These are phyloP conservation scores for Fusarium lateritium DNA, from an alignment of 2,329 filamentous ascomycete genomes.

Conservation along the genomic window DNA sequence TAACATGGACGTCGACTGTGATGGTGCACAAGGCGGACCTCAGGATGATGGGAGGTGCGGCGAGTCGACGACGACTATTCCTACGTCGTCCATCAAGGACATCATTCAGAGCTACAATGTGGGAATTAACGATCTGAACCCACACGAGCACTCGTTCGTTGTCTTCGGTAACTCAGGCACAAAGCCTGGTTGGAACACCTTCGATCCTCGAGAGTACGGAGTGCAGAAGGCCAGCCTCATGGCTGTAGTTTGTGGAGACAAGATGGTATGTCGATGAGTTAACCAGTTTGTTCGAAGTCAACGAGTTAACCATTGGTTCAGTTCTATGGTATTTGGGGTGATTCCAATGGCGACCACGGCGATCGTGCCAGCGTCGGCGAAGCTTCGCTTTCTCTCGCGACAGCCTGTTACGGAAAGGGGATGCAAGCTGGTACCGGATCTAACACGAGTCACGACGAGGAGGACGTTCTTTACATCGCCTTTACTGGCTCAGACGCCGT, in stretches of 20 bases:
- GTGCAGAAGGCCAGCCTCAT: constrained; percentile 67
- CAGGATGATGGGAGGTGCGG: constrained; percentile 55
- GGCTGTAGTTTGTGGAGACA: constrained; percentile 66
- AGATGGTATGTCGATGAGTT: constrained; percentile 54
- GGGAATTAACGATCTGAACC: constrained; percentile 59
- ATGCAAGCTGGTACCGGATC: constrained; percentile 58
- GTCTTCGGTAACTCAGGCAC: constrained; percentile 66
- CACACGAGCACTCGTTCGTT: constrained; percentile 67
- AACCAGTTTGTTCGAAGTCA: not conserved
- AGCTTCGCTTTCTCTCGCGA: constrained; percentile 66
- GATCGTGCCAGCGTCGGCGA: constrained; percentile 63
- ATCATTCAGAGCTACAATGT: constrained; percentile 52
- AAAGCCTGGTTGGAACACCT: constrained; percentile 53
- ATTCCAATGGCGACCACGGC: constrained; percentile 67
- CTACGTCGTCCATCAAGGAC: constrained; percentile 60
- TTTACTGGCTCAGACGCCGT: constrained; percentile 69
- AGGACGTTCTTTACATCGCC: constrained; percentile 73
- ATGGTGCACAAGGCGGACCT: constrained; percentile 61
- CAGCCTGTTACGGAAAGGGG: constrained; percentile 61
- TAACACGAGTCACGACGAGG: constrained; percentile 59
- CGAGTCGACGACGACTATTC: constrained; percentile 14
- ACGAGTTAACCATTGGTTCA: constrained; percentile 26
- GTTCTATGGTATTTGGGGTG: constrained; percentile 71
- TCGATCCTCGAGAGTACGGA: constrained; percentile 58
- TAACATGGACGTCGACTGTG: constrained; percentile 73